Conservation (phyloP, 257 asterid species). For the Scutellaria minor region DNA sequence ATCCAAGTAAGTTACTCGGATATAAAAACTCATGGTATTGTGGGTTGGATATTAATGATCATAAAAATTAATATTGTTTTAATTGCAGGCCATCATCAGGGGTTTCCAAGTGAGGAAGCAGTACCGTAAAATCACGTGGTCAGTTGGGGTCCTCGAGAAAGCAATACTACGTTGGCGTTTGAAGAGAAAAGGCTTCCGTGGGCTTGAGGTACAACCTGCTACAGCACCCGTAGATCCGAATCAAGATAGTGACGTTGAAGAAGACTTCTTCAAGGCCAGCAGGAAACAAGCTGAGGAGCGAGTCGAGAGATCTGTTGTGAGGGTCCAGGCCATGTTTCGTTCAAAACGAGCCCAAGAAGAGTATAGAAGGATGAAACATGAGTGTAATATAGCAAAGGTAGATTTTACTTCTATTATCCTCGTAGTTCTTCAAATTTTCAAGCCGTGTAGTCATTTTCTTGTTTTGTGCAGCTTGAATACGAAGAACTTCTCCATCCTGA, state of each 20-base stretch:
- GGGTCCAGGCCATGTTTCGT: conserved; percentile 96
- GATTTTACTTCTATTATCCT: background rate
- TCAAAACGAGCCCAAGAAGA: conserved; percentile 92
- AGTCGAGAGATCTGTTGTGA: conserved; percentile 86
- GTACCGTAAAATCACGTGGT: conserved; percentile 79
- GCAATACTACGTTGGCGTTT: conserved; percentile 92
- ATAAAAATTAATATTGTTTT: conserved; percentile 19
- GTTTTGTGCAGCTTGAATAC: conserved; percentile 62
- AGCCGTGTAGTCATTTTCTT: background rate
- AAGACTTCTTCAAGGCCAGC: conserved; percentile 88
- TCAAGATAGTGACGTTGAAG: conserved; percentile 64
- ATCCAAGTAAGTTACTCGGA: conserved; percentile 66
- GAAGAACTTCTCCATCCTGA: conserved; percentile 59
- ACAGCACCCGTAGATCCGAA: conserved; percentile 40
- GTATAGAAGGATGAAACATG: conserved; percentile 87
- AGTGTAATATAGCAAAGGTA: conserved; percentile 65
- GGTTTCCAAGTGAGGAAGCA: conserved; percentile 85
- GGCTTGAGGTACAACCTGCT: conserved; percentile 67
- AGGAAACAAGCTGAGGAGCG: conserved; percentile 99
- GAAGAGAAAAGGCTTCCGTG: conserved; percentile 92
- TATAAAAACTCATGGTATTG: background rate
- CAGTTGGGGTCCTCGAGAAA: conserved; percentile 93
- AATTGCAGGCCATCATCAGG: conserved; percentile 73
- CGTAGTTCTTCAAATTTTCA: background rate
- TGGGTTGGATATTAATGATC: background rate